These are phyloP conservation scores for Calamus simplicifolius DNA, from an alignment of 176 grass and related monocot species.

Conservation along the genomic window DNA sequence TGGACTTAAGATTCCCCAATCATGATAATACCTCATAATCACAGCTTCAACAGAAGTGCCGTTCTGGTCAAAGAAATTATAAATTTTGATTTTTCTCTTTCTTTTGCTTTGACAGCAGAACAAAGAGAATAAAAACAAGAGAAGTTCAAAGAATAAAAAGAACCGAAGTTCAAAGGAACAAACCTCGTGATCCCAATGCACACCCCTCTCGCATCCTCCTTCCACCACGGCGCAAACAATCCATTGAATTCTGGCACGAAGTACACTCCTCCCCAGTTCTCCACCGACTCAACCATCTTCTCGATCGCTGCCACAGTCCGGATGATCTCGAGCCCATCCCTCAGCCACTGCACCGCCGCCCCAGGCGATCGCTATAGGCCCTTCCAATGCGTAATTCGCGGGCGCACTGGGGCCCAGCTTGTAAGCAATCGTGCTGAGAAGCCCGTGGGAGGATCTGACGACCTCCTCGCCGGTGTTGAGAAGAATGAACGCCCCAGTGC, in stretches of 20 bases:
- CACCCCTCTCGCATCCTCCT: slow-evolving; percentile 68
- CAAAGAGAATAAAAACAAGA: too few species aligned
- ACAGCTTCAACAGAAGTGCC: too few species aligned
- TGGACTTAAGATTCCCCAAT: too few species aligned
- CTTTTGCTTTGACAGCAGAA: too few species aligned
- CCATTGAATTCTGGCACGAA: slow-evolving; percentile 96
- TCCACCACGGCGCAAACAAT: slow-evolving; percentile 93
- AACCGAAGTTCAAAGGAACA: too few species aligned
- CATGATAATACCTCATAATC: too few species aligned
- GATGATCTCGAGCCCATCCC: slow-evolving; percentile 78
- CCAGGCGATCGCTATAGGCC: slow-evolving; percentile 92
- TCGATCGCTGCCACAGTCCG: slow-evolving; percentile 46
- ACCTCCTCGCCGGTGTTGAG: slow-evolving; percentile 76
- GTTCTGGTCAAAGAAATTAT: too few species aligned
- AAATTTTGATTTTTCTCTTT: too few species aligned
- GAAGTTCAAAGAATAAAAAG: too few species aligned
- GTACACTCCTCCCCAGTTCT: slow-evolving; percentile 65
- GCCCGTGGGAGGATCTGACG: slow-evolving; percentile 54
- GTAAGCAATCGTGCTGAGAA: slow-evolving; percentile 71
- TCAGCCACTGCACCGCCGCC: slow-evolving; percentile 93
- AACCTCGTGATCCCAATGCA: slow-evolving; percentile 84
- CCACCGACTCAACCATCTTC: slow-evolving; percentile 47
- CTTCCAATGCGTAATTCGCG: slow-evolving; percentile 83
- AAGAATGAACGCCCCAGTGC: slow-evolving; percentile 96
- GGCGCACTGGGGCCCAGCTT: slow-evolving; percentile 53